These are phyloP conservation scores for Tetrapyrgos nigripes DNA, from an alignment of 1,284 basidiomycete genomes.

Conservation along the genomic window DNA sequence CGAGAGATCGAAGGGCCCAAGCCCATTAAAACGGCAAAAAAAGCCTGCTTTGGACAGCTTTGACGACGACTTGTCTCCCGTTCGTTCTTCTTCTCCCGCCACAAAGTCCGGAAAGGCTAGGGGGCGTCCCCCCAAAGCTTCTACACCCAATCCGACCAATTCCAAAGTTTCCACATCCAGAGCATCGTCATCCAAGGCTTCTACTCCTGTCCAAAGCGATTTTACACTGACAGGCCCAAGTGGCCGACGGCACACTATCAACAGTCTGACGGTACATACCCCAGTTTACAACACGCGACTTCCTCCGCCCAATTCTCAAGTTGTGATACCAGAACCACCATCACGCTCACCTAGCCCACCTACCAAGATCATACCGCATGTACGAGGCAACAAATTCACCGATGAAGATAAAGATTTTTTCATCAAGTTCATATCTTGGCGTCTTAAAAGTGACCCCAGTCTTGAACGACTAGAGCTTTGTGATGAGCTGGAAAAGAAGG, in stretches of 20 bases:
- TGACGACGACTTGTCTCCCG: constrained; percentile 34
- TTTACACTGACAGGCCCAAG: constrained; percentile 1
- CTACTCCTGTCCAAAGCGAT: constrained; percentile 5
- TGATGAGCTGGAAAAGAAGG: constrained; percentile 61
- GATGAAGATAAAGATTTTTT: constrained; percentile 68
- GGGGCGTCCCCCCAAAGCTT: constrained; percentile 10
- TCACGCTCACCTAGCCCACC: constrained; percentile 74
- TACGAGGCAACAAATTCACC: constrained; percentile 65
- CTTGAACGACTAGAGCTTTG: constrained; percentile 61
- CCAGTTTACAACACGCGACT: constrained; percentile 50
- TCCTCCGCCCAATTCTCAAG: constrained; percentile 60
- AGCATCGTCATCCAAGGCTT: constrained; percentile 11
- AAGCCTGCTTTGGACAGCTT: constrained; percentile 48
- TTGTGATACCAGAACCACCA: constrained; percentile 63
- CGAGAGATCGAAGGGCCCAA: constrained; percentile 1
- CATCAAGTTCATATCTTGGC: constrained; percentile 66
- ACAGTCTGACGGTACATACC: constrained; percentile 58
- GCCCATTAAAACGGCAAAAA: constrained; percentile 49
- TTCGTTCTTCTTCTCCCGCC: constrained; percentile 26
- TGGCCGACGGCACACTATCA: constrained; percentile 53
- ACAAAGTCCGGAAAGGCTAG: constrained; percentile 22
- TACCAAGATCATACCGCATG: constrained; percentile 46
- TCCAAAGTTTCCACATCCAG: constrained; percentile 9
- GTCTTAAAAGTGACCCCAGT: constrained; percentile 55
- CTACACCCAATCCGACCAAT: too few relatives aligned